Evolutionary conservation across 176 grass and related monocot species (phyloP).

Genomic region (Oryza meyeriana): DNA sequence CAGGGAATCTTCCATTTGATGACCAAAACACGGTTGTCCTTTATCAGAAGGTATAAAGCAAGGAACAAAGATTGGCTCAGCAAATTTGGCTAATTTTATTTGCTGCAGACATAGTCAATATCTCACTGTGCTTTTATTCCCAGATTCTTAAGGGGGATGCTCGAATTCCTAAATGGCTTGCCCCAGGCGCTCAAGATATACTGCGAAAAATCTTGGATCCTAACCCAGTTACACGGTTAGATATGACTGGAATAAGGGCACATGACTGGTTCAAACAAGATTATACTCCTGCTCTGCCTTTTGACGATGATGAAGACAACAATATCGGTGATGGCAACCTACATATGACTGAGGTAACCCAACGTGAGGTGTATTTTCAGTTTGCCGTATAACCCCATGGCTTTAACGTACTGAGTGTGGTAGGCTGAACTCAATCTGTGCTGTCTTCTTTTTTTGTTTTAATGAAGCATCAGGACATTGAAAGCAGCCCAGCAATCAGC

Average conservation of each 20-base stretch:
- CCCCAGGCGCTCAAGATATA: slow-evolving; percentile 63
- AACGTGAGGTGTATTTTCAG: background rate
- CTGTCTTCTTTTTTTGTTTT: background rate
- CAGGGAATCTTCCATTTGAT: slow-evolving; percentile 80
- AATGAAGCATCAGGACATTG: slow-evolving; percentile 46
- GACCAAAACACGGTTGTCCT: slow-evolving; percentile 71
- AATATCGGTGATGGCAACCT: slow-evolving; percentile 16
- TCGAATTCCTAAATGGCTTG: slow-evolving; percentile 89
- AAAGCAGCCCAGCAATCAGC: slow-evolving; percentile 45
- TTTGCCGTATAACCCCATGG: slow-evolving; percentile 21
- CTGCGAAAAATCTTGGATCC: slow-evolving; percentile 74
- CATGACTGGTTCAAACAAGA: slow-evolving; percentile 87
- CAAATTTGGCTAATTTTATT: background rate
- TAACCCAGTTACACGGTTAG: slow-evolving; percentile 66
- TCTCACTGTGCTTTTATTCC: slow-evolving; percentile 5
- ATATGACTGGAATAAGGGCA: slow-evolving; percentile 61
- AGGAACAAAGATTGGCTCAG: background rate
- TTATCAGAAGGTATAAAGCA: slow-evolving; percentile 61
- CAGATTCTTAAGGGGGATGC: slow-evolving; percentile 74
- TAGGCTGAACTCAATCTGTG: slow-evolving; percentile 26
- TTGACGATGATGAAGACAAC: slow-evolving; percentile 61
- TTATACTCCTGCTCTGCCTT: slow-evolving; percentile 61
- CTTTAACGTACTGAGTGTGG: slow-evolving; percentile 1
- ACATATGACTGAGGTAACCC: slow-evolving; percentile 49
- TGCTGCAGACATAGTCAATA: slow-evolving; percentile 19